Conservation (phyloP, 129 eudicot species). For the Deinandra increscens region DNA sequence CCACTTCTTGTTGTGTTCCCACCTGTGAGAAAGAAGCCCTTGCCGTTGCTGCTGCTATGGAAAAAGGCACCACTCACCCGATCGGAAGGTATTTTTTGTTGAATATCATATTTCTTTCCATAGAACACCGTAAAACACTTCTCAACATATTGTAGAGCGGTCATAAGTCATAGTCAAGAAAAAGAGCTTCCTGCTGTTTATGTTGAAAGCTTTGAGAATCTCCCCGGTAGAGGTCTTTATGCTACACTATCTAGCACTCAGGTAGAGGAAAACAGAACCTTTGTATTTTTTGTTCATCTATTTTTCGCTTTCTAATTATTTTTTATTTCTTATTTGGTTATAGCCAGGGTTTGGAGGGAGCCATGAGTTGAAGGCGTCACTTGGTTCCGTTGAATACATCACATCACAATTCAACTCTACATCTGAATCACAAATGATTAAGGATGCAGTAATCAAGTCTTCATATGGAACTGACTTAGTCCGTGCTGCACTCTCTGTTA, state of each 20-base stretch:
- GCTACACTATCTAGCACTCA: constrained; percentile 87
- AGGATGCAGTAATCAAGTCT: constrained; percentile 72
- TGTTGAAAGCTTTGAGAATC: constrained; percentile 85
- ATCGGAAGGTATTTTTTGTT: constrained; percentile 71
- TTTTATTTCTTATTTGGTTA: constrained; percentile 26
- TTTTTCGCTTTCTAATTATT: constrained; percentile 8
- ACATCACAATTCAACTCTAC: constrained; percentile 70
- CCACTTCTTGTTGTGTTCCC: constrained; percentile 76
- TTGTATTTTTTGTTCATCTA: neutral
- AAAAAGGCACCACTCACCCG: constrained; percentile 98
- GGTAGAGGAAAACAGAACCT: constrained; percentile 40
- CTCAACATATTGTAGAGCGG: constrained; percentile 63
- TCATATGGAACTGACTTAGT: constrained; percentile 78
- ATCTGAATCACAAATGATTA: constrained; percentile 67
- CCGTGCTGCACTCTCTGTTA: constrained; percentile 89
- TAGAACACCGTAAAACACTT: neutral
- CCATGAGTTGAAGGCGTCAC: constrained; percentile 73
- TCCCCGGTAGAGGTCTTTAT: constrained; percentile 93
- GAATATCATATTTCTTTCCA: neutral
- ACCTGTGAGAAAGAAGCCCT: constrained; percentile 97
- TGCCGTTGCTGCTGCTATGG: constrained; percentile 99
- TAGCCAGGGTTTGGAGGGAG: constrained; percentile 90
- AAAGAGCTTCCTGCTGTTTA: constrained; percentile 90
- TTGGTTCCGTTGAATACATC: constrained; percentile 94
- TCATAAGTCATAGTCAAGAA: constrained; percentile 86